phyloP scores from a whole-genome alignment of 225 moss, liverwort and hornwort genomes.

The Neckera pumila region DNA sequence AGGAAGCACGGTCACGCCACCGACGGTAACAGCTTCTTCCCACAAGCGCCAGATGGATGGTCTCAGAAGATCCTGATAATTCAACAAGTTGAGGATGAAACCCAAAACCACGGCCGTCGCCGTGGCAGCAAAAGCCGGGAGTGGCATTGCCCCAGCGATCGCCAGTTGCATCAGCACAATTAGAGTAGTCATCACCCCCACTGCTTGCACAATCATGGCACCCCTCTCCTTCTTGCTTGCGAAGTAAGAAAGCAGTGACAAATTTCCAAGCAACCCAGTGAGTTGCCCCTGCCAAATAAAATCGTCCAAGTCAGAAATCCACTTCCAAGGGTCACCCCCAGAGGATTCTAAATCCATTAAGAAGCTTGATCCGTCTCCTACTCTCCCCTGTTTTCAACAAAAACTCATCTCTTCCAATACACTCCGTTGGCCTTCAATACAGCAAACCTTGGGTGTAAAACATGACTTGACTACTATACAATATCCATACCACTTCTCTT shows the following conservation, averaged over 20 bases:
- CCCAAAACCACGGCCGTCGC: constrained; percentile 43
- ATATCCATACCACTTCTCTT: not conserved
- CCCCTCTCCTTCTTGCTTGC: constrained; percentile 64
- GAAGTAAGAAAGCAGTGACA: constrained; percentile 59
- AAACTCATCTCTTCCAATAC: too few species aligned
- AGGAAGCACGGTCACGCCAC: constrained; percentile 57
- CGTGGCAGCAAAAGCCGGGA: constrained; percentile 42
- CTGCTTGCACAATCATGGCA: constrained; percentile 70
- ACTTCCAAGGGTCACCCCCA: not conserved
- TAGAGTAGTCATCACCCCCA: constrained; percentile 49
- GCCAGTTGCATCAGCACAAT: constrained; percentile 62
- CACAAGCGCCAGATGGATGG: constrained; percentile 51
- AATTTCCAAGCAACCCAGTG: constrained; percentile 53
- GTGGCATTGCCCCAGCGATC: constrained; percentile 58
- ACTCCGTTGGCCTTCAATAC: not conserved
- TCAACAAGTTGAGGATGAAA: constrained; percentile 47
- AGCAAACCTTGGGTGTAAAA: too few species aligned
- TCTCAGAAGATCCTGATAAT: constrained; percentile 46
- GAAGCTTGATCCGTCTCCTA: not conserved
- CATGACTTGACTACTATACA: too few species aligned
- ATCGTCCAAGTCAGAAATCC: not conserved
- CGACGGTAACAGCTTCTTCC: constrained; percentile 57
- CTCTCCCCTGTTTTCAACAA: not conserved
- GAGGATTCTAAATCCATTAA: not conserved
- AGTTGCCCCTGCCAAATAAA: constrained; percentile 50